These are phyloP conservation scores for Backusella circina DNA, from an alignment of 192 early-diverging fungal species.

Conservation along the genomic window DNA sequence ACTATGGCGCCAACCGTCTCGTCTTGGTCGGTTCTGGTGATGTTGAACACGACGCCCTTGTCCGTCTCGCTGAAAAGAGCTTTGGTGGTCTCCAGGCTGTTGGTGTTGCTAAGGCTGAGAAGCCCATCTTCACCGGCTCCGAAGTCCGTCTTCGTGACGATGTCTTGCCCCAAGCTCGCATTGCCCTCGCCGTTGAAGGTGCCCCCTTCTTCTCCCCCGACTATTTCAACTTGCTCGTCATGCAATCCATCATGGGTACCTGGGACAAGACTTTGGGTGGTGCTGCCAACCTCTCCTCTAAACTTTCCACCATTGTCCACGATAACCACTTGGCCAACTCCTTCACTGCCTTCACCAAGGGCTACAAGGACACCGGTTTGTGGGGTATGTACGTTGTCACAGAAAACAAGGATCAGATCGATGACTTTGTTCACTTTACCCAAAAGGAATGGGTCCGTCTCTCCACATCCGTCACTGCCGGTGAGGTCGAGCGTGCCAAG, in stretches of 20 bases:
- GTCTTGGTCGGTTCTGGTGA: conserved; percentile 93
- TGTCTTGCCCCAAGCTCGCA: conserved; percentile 89
- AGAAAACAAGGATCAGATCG: conserved; percentile 77
- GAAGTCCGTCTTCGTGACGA: conserved; percentile 92
- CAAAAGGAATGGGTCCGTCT: conserved; percentile 95
- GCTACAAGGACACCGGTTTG: conserved; percentile 95
- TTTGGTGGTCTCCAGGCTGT: conserved; percentile 65
- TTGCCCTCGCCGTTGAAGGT: conserved; percentile 96
- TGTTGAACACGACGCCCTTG: conserved; percentile 90
- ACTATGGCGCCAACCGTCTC: conserved; percentile 98
- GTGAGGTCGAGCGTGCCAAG: conserved; percentile 96
- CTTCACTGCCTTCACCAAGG: conserved; percentile 98
- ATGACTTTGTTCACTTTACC: conserved; percentile 87
- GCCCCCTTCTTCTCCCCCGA: conserved; percentile 89
- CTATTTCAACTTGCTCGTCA: conserved; percentile 94
- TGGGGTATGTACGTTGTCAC: conserved; percentile 95
- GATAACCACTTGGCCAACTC: conserved; percentile 90
- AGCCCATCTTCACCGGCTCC: conserved; percentile 87
- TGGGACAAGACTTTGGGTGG: conserved; percentile 95
- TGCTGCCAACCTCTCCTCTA: conserved; percentile 84
- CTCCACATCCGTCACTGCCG: conserved; percentile 78
- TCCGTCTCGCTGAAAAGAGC: conserved; percentile 89
- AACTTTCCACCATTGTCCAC: conserved; percentile 77
- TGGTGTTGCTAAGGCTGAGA: conserved; percentile 21
- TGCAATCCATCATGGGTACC: conserved; percentile 91